These are phyloP conservation scores for Candida sakaeoensis DNA, from an alignment of 805 yeast species.

Conservation along the genomic window DNA sequence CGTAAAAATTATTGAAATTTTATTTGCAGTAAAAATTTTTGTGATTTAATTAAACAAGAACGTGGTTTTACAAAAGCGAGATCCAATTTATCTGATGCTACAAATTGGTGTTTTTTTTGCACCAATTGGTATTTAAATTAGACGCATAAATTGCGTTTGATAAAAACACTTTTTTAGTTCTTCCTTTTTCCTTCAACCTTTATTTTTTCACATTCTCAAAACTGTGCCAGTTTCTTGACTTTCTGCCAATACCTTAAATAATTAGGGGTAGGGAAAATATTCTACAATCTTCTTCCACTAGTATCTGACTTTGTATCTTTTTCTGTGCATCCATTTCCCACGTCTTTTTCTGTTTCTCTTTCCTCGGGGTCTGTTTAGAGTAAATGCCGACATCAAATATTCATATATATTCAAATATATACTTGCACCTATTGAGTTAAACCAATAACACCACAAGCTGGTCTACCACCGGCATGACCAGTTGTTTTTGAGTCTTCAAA, in stretches of 20 bases:
- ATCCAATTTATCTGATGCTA: not conserved
- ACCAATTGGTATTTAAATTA: not conserved
- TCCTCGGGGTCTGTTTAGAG: not conserved
- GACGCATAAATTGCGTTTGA: not conserved
- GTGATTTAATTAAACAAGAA: too few species aligned
- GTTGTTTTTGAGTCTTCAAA: constrained; percentile 87
- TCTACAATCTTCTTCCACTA: too few species aligned
- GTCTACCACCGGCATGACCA: constrained; percentile 97
- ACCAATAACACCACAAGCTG: constrained; percentile 98
- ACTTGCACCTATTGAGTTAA: constrained; percentile 28
- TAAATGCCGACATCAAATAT: not conserved
- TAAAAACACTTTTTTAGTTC: too few species aligned
- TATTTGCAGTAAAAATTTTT: not conserved
- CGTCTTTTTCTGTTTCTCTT: not conserved
- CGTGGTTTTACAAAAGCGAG: not conserved
- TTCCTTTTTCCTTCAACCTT: too few species aligned
- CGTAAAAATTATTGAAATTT: not conserved
- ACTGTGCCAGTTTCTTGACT: too few species aligned
- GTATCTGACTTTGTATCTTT: too few species aligned
- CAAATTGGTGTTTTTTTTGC: not conserved
- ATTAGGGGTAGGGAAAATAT: too few species aligned
- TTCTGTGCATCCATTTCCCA: too few species aligned
- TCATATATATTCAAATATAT: not conserved
- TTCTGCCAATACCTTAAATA: too few species aligned
- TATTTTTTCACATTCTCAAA: too few species aligned